Percentiles rank a stretch among this genome's conserved stretches.
phyloP scores from a whole-genome alignment of 2,329 filamentous ascomycete species.

The Aplosporella prunicola region DNA sequence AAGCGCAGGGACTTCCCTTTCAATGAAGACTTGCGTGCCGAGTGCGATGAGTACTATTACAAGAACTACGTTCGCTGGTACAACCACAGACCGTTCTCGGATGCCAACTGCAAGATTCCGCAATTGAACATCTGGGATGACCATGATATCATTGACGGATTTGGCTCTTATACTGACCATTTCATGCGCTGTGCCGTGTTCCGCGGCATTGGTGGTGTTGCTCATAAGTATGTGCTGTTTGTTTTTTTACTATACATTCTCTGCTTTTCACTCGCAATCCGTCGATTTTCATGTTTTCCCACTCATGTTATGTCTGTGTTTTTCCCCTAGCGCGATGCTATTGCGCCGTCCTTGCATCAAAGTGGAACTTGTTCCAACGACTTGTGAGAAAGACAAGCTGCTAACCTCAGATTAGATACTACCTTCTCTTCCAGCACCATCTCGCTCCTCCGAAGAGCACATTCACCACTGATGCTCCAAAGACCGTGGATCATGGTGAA shows the following conservation, averaged over 20 bases:
- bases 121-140: constrained; percentile 60
- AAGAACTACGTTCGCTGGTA: constrained; percentile 59
- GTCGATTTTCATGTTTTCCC: too few relatives aligned
- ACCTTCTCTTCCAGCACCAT: constrained; percentile 63
- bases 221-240: constrained; percentile 27
- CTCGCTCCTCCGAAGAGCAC: constrained; percentile 75
- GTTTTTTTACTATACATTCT: not conserved
- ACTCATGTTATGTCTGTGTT: too few relatives aligned
- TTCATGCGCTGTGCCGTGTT: constrained; percentile 59
- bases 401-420: constrained; percentile 39
- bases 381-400: too few relatives aligned
- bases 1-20: constrained; percentile 53
- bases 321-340: too few relatives aligned
- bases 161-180: constrained; percentile 56
- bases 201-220: constrained; percentile 53
- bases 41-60: constrained; percentile 54
- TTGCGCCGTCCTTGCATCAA: too few relatives aligned
- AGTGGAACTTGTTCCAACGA: too few relatives aligned
- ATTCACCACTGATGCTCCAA: constrained; percentile 64
- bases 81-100: constrained; percentile 53
- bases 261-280: constrained; percentile 16
- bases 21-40: constrained; percentile 51
- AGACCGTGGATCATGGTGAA: constrained; percentile 38
- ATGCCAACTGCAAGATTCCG: constrained; percentile 52
- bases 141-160: constrained; percentile 58